Base-by-base conservation (phyloP, 2,329 filamentous ascomycete genomes). In the Xylaria hypoxylon region DNA sequence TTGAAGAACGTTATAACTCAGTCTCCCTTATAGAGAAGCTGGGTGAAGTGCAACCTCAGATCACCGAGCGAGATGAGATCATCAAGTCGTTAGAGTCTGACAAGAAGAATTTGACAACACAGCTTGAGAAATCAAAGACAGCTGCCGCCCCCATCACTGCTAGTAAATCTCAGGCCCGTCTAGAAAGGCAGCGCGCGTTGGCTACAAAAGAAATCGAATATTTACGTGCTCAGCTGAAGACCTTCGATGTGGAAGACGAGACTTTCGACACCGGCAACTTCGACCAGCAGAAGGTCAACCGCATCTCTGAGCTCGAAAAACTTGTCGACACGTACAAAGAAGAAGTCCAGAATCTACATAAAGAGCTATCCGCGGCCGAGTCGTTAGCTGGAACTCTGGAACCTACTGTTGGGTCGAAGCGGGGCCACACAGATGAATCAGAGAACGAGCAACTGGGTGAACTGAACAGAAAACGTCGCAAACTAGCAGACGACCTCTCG, bases 181-280 rank as follows among this genome's bases (percentile, higher is more conserved):
- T 97, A 0, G 95, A 99, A 73, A 87, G 96, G 65, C 95, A 98
- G 77, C 92, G 93, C 64, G 88, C 86, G 0, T 85, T 99, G 7
- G 93, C 94, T 0, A 85, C 93, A 26, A 97, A 97, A 76, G 96
- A 99, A 77, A 93, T 96, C 0, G 94, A 97, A 72, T 97, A 97
- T 77, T 86, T 99, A 6, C 92, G 96, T 24, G 95, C 93, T 0
- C 96, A 99, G 78, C 85, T 98, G 61, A 94, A 94, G 80, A 91
- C 92, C 0, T 91, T 96, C 67, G 93, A 98, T 74, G 87, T 89
- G 0, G 96, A 99, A 78, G 94, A 98, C 74, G 88, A 89, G 59
- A 94, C 94, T 0, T 92, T 97, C 81, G 89, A 95, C 62, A 89
- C 92, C 0, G 92, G 93, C 38, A 89, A 87, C 48, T 90, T 92